Evolutionary conservation across 768 basidiomycete genomes (phyloP).

Genomic region (Panus rudis): DNA sequence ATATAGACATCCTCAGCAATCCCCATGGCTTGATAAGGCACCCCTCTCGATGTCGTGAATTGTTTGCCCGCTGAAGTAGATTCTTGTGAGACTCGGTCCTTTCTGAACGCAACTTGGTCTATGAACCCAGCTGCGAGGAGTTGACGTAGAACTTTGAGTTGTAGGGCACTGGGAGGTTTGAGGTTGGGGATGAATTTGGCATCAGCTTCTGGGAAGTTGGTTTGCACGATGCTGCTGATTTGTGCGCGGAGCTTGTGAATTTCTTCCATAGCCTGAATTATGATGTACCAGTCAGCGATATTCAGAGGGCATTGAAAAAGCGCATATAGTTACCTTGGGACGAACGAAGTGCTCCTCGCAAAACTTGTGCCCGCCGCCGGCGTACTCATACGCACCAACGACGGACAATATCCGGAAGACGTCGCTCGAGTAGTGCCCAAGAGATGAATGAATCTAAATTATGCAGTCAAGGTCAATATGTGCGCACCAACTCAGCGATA

Average conservation of each 20-base stretch:
- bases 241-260: conserved; percentile 93
- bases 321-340: conserved; percentile 52
- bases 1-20: conserved; percentile 66
- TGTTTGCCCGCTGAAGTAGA: conserved; percentile 50
- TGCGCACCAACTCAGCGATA: neutral
- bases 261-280: conserved; percentile 91
- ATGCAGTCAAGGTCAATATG: neutral
- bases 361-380: conserved; percentile 72
- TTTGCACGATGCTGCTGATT: conserved; percentile 74
- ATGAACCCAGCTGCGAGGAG: conserved; percentile 86
- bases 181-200: conserved; percentile 59
- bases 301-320: neutral
- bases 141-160: conserved; percentile 88
- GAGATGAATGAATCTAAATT: conserved; percentile 61
- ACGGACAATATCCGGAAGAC: conserved; percentile 84
- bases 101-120: conserved; percentile 90
- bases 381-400: conserved; percentile 95
- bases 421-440: conserved; percentile 81
- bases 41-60: conserved; percentile 67
- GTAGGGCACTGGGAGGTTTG: conserved; percentile 67
- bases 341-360: conserved; percentile 88
- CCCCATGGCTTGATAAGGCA: conserved; percentile 78
- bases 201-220: conserved; percentile 64
- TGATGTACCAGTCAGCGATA: conserved; percentile 1
- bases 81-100: conserved; percentile 65